Conservation (phyloP, 176 grass and related monocot genomes). For the Hordeum marinum region DNA sequence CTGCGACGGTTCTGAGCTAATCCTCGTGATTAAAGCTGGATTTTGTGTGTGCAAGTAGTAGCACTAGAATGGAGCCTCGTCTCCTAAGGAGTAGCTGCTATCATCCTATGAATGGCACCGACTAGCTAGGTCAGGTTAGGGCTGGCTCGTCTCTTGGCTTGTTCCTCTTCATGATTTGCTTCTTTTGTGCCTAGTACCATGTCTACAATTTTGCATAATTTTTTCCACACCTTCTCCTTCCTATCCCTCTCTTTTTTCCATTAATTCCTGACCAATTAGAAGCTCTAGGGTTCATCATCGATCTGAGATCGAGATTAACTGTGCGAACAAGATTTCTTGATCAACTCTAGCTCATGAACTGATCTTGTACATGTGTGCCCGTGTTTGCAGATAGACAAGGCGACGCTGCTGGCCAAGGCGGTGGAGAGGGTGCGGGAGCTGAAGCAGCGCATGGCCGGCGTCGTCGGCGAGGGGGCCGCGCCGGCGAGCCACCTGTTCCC, state of each 20-base stretch:
- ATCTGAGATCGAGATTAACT: neutral
- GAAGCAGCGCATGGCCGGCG: conserved; percentile 66
- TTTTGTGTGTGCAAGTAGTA: too few species aligned
- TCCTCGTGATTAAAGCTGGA: conserved; percentile 34
- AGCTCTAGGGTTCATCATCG: conserved; percentile 14
- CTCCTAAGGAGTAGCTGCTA: neutral
- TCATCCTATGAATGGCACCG: neutral
- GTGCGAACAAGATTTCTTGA: neutral
- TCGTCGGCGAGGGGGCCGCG: conserved; percentile 28
- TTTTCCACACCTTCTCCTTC: neutral
- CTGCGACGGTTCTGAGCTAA: neutral
- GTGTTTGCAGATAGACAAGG: conserved; percentile 80
- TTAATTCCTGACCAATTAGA: neutral
- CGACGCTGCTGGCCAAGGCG: conserved; percentile 88
- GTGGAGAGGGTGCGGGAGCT: conserved; percentile 86
- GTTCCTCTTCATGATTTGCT: conserved; percentile 20
- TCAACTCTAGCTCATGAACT: neutral
- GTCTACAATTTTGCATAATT: neutral
- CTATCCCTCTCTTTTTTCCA: neutral
- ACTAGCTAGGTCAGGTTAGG: conserved; percentile 33
- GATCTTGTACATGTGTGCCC: too few species aligned
- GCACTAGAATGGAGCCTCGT: conserved; percentile 22
- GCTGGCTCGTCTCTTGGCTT: neutral
- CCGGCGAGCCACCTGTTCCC: conserved; percentile 54
- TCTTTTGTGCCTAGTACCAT: conserved; percentile 21